Base-by-base conservation (phyloP, 108 stramenopile species). In the Stephanodiscus triporus region DNA sequence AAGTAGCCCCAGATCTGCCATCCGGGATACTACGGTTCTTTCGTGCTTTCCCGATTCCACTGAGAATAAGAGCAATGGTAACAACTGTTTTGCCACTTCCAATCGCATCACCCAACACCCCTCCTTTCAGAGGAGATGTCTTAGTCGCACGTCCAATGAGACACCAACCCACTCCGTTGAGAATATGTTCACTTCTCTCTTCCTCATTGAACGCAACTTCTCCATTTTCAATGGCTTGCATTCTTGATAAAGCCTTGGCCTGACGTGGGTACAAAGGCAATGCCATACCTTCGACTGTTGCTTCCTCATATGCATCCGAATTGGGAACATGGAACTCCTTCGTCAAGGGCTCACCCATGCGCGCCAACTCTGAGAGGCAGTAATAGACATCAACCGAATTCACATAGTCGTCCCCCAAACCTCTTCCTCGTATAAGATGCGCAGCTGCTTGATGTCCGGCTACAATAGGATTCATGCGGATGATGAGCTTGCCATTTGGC, bases 31-130 rank as follows among this genome's bases (percentile, higher is more conserved):
- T 72, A 9, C 82, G 40, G 6, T 64, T 60, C 4, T 70, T 51
- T 22, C 85, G 71, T 20, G 89, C 78, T 29, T 65, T 62, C 67
- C 78, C 65, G 17, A 82, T 42, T 9, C 78, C 82, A 30, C 65
- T 48, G 11, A 91, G 66, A 62, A 91, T 88, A 38, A 88, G 59
- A 10, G 86, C 90, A 71, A 91, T 88, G 5, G 85, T 72, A 20
- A 91, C 77, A 1, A 91, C 90, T 13, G 90, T 91, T 53, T 91
- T 91, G 30, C 90, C 90, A 50, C 83, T 79, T 23, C 89, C 89
- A 66, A 90, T 90, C 17, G 89, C 87, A 63, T 90, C 89, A 30
- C 78, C 89, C 13, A 90, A 51, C 13, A 90, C 89, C 17, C 89
- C 89, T 42, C 89, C 89, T 17, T 76, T 51, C 11, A 90, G 47